These are phyloP conservation scores for Diaporthe citri DNA, from an alignment of 2,329 filamentous ascomycete species.

Conservation along the genomic window DNA sequence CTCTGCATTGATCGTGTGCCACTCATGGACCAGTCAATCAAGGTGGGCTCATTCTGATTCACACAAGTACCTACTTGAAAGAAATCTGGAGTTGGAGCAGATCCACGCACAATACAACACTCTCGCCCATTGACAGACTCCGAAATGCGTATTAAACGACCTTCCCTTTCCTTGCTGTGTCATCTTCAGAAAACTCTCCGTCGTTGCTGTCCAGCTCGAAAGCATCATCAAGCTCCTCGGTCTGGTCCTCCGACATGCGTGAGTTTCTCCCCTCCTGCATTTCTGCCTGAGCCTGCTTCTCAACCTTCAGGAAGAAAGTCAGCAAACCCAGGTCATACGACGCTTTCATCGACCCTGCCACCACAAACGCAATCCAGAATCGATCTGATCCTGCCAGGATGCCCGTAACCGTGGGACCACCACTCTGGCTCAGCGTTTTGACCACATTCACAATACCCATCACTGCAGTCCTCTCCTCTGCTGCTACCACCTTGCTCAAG, in stretches of 20 bases:
- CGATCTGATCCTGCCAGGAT: slow-evolving; percentile 65
- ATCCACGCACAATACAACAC: background rate
- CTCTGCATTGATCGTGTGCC: background rate
- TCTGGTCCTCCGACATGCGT: background rate
- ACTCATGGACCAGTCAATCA: background rate
- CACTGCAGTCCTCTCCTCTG: slow-evolving; percentile 76
- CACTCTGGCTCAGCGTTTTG: slow-evolving; percentile 73
- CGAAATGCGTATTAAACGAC: background rate
- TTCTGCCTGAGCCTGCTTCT: slow-evolving; percentile 15
- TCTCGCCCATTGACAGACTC: background rate
- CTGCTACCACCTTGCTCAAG: slow-evolving; percentile 72
- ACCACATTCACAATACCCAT: slow-evolving; percentile 79
- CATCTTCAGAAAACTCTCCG: background rate
- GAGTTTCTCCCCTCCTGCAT: background rate
- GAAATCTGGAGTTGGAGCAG: background rate
- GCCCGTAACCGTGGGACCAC: slow-evolving; percentile 75
- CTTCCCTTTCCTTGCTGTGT: background rate
- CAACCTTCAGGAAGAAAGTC: slow-evolving; percentile 35
- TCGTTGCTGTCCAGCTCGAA: slow-evolving; percentile 23
- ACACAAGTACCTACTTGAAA: background rate
- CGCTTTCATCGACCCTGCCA: slow-evolving; percentile 73
- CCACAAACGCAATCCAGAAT: slow-evolving; percentile 73
- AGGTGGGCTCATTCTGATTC: background rate
- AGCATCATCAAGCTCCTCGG: slow-evolving; percentile 13
- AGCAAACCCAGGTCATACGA: slow-evolving; percentile 65